A percentile compares a stretch with the other conserved stretches of the same genome.
These are phyloP conservation scores for Paecilomyces sp. DNA, from an alignment of 2,329 filamentous ascomycete species.

Conservation along the genomic window DNA sequence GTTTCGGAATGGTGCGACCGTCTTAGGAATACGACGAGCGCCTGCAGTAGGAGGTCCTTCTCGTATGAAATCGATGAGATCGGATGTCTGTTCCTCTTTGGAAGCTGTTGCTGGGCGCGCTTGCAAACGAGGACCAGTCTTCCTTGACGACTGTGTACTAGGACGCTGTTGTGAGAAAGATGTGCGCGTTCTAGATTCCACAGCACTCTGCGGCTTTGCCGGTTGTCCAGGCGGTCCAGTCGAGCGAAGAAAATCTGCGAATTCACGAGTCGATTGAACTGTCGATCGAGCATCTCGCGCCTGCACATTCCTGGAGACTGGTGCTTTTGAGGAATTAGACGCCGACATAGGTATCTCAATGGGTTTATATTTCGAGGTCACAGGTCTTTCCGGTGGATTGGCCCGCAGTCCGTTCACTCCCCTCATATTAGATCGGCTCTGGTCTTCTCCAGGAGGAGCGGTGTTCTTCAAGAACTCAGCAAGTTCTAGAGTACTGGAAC, in stretches of 20 bases:
- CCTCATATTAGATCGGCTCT: slow-evolving; percentile 8
- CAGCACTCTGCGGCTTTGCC: neutral
- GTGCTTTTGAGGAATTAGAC: slow-evolving; percentile 4
- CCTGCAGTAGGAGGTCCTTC: slow-evolving; percentile 65
- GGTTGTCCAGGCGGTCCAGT: slow-evolving; percentile 57
- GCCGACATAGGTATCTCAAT: slow-evolving; percentile 6
- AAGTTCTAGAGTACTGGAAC: slow-evolving; percentile 28
- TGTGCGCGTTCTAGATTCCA: slow-evolving; percentile 7
- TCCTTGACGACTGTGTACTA: slow-evolving; percentile 5
- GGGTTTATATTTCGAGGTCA: slow-evolving; percentile 14
- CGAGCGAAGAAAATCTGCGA: slow-evolving; percentile 82
- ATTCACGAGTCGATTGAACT: slow-evolving; percentile 67
- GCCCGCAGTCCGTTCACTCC: slow-evolving; percentile 8
- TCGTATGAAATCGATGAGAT: slow-evolving; percentile 92
- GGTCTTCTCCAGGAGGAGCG: slow-evolving; percentile 22
- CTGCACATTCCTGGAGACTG: slow-evolving; percentile 22
- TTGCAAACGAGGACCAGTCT: slow-evolving; percentile 47
- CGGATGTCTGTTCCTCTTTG: slow-evolving; percentile 62
- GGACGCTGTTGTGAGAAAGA: slow-evolving; percentile 2
- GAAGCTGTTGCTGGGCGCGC: slow-evolving; percentile 65
- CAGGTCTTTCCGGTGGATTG: slow-evolving; percentile 12
- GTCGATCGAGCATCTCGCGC: slow-evolving; percentile 68
- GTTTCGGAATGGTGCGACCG: slow-evolving; percentile 75
- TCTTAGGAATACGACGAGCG: slow-evolving; percentile 68
- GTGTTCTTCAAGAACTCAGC: slow-evolving; percentile 32